Evolutionary conservation across 1,284 basidiomycete species (phyloP), one percentile per base, ranked within the genome.

Genomic region (Cryptococcus sp.): DNA sequence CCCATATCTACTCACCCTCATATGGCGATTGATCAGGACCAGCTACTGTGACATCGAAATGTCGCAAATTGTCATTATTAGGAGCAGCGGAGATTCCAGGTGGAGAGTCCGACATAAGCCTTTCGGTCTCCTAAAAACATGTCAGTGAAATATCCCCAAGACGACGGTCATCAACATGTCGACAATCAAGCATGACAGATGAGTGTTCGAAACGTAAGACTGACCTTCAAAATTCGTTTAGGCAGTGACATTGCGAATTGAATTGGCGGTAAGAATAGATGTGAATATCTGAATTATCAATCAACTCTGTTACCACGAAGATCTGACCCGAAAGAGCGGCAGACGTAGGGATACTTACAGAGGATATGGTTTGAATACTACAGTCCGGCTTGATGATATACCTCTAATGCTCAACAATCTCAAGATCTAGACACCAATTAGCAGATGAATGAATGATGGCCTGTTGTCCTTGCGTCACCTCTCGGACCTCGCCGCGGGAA

Each of bases 1-100:
- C 23, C n/a, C 14, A 31, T 15, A 23, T 46, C 13, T 11, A 80
- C 89, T 71, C 73, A 94, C 93, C 85, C 77, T 92, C 86, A 75
- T 98, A 99, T 0, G 96, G 93, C 69, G 90, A 94, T 41, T 89
- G 90, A 61, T 87, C 88, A 2, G 95, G 95, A 34, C 95, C 95
- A 64, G 90, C 83, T 67, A 99, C 95, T 50, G 90, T 88, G 46
- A 99, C 95, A 80, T 99, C 93, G 80, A 99, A 99, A 81, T 98
- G 98, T 52, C 95, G 83, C 58, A 99, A 80, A 79, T 99, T 98
- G 73, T 99, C 95, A 13, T 98, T 94, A 70, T 98, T 95, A 5
- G 95, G 93, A 8, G 82, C 79, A 15, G 95, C 96, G 32, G 88
- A 84, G 64, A 98, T 98, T 50, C 95, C 95, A 32, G 95, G 95